Conservation (phyloP, 2,329 filamentous ascomycete genomes). For the Samsoniella hepiali region DNA sequence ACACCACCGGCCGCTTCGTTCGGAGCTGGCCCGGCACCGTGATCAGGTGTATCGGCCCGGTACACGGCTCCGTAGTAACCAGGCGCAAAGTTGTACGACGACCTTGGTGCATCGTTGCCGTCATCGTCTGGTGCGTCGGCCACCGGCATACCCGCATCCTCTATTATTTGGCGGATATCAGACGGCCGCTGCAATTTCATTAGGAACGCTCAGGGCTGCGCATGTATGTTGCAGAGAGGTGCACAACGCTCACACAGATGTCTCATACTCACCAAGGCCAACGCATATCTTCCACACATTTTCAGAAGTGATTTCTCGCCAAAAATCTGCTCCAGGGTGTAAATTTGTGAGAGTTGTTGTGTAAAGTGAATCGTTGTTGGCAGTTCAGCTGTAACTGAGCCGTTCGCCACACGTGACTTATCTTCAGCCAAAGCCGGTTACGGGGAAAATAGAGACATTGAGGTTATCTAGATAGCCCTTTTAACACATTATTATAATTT, state of each 20-base stretch:
- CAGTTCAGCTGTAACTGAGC: too few relatives aligned
- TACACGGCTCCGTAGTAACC: constrained; percentile 84
- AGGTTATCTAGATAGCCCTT: too few relatives aligned
- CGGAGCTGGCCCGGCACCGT: constrained; percentile 46
- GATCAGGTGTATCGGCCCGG: constrained; percentile 66
- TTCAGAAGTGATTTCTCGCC: constrained; percentile 7
- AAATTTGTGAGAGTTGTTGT: not conserved
- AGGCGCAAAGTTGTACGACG: constrained; percentile 91
- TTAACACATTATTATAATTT: too few relatives aligned
- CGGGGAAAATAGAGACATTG: too few relatives aligned
- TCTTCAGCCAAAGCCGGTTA: too few relatives aligned
- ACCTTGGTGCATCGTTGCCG: constrained; percentile 55
- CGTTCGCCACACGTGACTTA: too few relatives aligned
- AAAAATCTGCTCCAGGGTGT: not conserved
- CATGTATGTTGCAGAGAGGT: not conserved
- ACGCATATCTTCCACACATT: constrained; percentile 68
- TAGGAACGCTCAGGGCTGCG: not conserved
- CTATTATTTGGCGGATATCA: constrained; percentile 69
- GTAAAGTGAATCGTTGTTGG: not conserved
- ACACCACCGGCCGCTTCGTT: constrained; percentile 22
- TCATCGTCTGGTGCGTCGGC: constrained; percentile 71
- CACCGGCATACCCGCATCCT: constrained; percentile 70
- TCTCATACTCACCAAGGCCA: constrained; percentile 46
- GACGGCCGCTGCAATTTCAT: constrained; percentile 60
- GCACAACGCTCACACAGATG: not conserved